Base-by-base conservation (phyloP, 805 yeast genomes). In the Saccharomycopsis fibuligera region DNA sequence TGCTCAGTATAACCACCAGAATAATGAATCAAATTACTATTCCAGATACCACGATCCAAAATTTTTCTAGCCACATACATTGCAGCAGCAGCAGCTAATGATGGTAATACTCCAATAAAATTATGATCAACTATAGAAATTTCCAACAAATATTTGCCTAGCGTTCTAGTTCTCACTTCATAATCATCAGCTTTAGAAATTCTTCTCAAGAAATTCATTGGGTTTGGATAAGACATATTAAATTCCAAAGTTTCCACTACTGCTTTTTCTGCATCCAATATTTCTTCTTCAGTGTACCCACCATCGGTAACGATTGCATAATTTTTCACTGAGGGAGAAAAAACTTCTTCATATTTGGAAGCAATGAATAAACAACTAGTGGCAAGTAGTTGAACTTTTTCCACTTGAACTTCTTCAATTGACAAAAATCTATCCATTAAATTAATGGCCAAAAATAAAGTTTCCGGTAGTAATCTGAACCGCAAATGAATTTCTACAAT, bases 261-360 rank as follows among this genome's bases (percentile, higher is more conserved):
- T 58, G 76, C 81, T 65, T 82, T 79, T 67, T 90, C 97, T 22
- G 95, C 95, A 58, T 76, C 81, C 55, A 86, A 74, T 46, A 90
- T 86, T 58, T 85, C 93, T 46, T 81, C 85, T 62, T 82, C 89
- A 14, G 83, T 75, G 60, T 81, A 86, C 2, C 88, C 86, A 41
- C 91, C 91, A 63, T 86, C 96, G 23, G 96, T 86, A 50, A 86
- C 86, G 62, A 84, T 85, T 2, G 96, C 86, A 62, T 86, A 90
- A 64, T 86, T 86, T 51, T 82, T 77, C 27, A 90, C 82, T 31
- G 90, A 81, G 9, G 96, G 97, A 9, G 88, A 74, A 61, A 81
- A 84, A 24, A 90, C 95, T 67, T 90, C 97, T 68, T 90, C 96
- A 63, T 85, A 86, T 66, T 89, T 89, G 14, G 96, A 95, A 36